Conservation (phyloP, 2,329 filamentous ascomycete genomes). For the Daldinia sp. region DNA sequence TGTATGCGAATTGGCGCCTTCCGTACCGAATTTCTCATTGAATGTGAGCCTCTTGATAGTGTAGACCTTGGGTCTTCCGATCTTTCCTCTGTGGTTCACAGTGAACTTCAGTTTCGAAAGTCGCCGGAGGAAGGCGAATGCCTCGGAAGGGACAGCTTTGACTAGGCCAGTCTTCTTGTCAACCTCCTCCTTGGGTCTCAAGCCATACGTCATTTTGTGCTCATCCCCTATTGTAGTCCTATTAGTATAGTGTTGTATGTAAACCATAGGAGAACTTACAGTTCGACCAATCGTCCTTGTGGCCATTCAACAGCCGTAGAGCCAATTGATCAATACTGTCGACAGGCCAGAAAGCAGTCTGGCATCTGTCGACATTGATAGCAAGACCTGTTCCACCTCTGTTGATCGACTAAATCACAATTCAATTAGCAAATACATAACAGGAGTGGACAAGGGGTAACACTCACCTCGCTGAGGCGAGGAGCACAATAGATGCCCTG, state of each 20-base stretch:
- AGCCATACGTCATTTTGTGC: conserved; percentile 45
- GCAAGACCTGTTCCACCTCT: conserved; percentile 71
- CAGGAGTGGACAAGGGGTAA: background rate
- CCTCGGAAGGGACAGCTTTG: conserved; percentile 58
- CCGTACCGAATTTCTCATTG: conserved; percentile 55
- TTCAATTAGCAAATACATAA: conserved; percentile 34
- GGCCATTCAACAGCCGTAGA: conserved; percentile 32
- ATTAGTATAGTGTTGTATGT: conserved; percentile 45
- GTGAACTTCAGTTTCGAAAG: conserved; percentile 68
- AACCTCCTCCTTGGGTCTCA: conserved; percentile 54
- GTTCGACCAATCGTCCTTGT: conserved; percentile 49
- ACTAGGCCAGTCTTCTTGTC: conserved; percentile 38
- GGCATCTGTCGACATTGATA: conserved; percentile 91
- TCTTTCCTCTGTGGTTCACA: conserved; percentile 65
- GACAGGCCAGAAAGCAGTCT: conserved; percentile 84
- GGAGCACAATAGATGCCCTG: conserved; percentile 93
- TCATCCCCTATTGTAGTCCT: conserved; percentile 47
- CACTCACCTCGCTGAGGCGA: conserved; percentile 73
- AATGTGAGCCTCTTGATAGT: conserved; percentile 66
- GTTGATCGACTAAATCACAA: conserved; percentile 53
- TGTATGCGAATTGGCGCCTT: conserved; percentile 63
- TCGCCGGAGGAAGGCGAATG: conserved; percentile 67
- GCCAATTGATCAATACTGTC: conserved; percentile 55
- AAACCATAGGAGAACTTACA: conserved; percentile 43
- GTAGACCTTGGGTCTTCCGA: conserved; percentile 61